phyloP scores from a whole-genome alignment of 768 basidiomycete species.

The Agaricus blazei region DNA sequence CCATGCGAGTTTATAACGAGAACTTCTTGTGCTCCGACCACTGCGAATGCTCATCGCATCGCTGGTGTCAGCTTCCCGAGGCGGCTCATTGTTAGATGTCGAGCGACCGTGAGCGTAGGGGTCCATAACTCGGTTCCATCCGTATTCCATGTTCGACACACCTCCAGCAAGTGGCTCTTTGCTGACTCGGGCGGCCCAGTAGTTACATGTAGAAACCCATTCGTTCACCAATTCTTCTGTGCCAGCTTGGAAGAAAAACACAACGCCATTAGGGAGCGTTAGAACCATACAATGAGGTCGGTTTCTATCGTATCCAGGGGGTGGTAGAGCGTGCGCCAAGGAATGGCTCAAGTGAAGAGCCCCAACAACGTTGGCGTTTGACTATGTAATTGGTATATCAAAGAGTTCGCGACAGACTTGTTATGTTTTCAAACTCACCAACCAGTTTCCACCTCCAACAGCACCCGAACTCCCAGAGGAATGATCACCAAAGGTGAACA shows the following conservation, averaged over 20 bases:
- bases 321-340: slow-evolving; percentile 79
- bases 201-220: slow-evolving; percentile 99
- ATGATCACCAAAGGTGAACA: slow-evolving; percentile 90
- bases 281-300: slow-evolving; percentile 95
- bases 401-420: neutral
- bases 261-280: slow-evolving; percentile 80
- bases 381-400: slow-evolving; percentile 36
- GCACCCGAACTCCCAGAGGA: slow-evolving; percentile 55
- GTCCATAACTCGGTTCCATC: slow-evolving; percentile 83
- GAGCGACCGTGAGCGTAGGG: slow-evolving; percentile 44
- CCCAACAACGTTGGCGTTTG: slow-evolving; percentile 85
- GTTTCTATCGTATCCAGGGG: slow-evolving; percentile 87
- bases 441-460: slow-evolving; percentile 97
- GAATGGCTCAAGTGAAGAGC: slow-evolving; percentile 82
- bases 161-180: slow-evolving; percentile 95
- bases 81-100: slow-evolving; percentile 51
- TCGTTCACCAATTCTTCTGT: slow-evolving; percentile 98
- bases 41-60: slow-evolving; percentile 53
- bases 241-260: slow-evolving; percentile 98
- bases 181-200: slow-evolving; percentile 95
- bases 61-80: slow-evolving; percentile 41
- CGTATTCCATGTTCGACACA: slow-evolving; percentile 99
- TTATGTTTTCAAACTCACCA: slow-evolving; percentile 54
- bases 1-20: slow-evolving; percentile 51
- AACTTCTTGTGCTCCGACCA: slow-evolving; percentile 66